Evolutionary conservation across 2,329 filamentous ascomycete species (phyloP), one percentile per base, ranked within the genome.

Genomic region (Colletotrichum navitas): DNA sequence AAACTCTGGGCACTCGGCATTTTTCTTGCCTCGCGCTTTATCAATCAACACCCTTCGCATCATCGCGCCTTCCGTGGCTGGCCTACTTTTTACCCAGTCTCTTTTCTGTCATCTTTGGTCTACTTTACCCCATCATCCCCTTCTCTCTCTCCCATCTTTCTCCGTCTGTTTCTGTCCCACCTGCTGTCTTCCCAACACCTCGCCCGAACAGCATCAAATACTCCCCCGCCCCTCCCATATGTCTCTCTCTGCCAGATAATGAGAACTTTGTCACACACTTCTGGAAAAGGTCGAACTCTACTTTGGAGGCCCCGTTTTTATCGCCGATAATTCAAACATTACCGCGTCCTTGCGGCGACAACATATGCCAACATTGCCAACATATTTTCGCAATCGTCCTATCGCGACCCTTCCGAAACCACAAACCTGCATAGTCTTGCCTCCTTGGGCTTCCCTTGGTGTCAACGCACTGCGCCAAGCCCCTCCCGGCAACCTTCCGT

Each of bases 381-480:
- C 18, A 21, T 47, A 24, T 24, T 3, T 16, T 58, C 49, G 52
- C 54, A 14, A 66, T 61, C 69, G 66, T 64, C 68, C 59, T 54
- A 68, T 60, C 60, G 59, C 43, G 43, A 34, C 12, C 32, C 29
- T 52, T 47, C 60, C 69, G 69, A 69, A 72, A 72, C 69, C 24
- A 47, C 63, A 45, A 49, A 59, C 45, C 29, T 62, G 29, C 69
- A 63, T 52, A 39, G 29, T 21, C 49, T 52, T 68, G 64, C 65
- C 52, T 59, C 58, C 65, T 63, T 71, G 41, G 64, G 52, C 68
- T 51, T 63, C 24, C 24, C 29, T 45, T 68, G 49, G 68, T 41
- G 69, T 41, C 69, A 61, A 72, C 65, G 66, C 69, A 65, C 24
- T 43, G 68, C 60, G 69, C 69, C 69, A 72, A 72, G 69, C 59